These are phyloP conservation scores for Phialophora expanda DNA, from an alignment of 2,329 filamentous ascomycete genomes.

Conservation along the genomic window DNA sequence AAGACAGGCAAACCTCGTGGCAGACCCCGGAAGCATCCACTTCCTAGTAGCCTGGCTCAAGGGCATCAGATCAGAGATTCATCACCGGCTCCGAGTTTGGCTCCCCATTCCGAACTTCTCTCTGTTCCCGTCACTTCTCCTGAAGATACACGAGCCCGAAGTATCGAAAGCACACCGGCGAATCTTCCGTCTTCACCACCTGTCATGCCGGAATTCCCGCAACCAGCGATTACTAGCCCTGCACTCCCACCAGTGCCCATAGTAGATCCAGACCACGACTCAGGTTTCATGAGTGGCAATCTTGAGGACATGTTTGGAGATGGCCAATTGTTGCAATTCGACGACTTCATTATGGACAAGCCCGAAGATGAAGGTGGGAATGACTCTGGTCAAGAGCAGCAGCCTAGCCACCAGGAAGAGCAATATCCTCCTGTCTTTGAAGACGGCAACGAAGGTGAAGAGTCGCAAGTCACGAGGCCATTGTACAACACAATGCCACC, in stretches of 20 bases:
- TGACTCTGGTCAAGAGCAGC: conserved; percentile 16
- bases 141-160: conserved; percentile 57
- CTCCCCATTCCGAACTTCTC: conserved; percentile 45
- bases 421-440: conserved; percentile 34
- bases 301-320: conserved; percentile 53
- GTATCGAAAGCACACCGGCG: conserved; percentile 69
- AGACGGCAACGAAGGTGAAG: conserved; percentile 28
- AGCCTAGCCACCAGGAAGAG: neutral
- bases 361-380: conserved; percentile 20
- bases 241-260: conserved; percentile 62
- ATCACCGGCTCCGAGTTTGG: conserved; percentile 48
- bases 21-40: conserved; percentile 39
- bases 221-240: conserved; percentile 72
- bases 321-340: conserved; percentile 35
- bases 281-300: conserved; percentile 83
- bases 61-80: conserved; percentile 63
- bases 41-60: conserved; percentile 61
- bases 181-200: conserved; percentile 92
- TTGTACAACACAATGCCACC: conserved; percentile 33
- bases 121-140: conserved; percentile 58
- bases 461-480: conserved; percentile 16
- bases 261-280: conserved; percentile 66
- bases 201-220: conserved; percentile 64
- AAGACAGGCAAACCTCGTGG: conserved; percentile 37
- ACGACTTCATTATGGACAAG: conserved; percentile 37